phyloP scores from a whole-genome alignment of 306 rosid species.

The Sicyos baderoa region DNA sequence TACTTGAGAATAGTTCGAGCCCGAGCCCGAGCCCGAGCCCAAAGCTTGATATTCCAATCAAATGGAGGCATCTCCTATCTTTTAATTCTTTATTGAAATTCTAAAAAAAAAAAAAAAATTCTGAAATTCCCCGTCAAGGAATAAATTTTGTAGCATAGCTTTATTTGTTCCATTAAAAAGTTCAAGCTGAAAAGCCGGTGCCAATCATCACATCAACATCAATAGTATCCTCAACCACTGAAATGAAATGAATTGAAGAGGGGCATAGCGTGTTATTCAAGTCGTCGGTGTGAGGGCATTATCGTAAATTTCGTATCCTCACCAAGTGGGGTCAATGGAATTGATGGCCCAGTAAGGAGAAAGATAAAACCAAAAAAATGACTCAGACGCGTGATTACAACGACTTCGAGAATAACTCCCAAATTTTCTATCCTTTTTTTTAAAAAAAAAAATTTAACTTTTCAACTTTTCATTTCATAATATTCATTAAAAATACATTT shows the following conservation, averaged over 20 bases:
- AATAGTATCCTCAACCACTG: neutral
- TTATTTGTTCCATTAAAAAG: neutral
- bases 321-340: conserved; percentile 8
- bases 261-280: neutral
- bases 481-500: too few species aligned
- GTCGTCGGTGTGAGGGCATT: conserved; percentile 17
- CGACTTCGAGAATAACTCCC: conserved; percentile 7
- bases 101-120: too few species aligned
- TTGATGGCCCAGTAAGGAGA: conserved; percentile 1
- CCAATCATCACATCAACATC: neutral
- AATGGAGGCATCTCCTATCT: neutral
- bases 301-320: neutral
- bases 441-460: neutral
- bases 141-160: neutral
- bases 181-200: neutral
- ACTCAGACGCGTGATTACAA: conserved; percentile 2
- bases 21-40: neutral
- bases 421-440: too few species aligned
- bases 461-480: neutral
- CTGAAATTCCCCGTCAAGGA: neutral
- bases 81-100: neutral
- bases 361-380: neutral
- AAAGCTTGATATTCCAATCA: conserved; percentile 11
- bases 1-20: neutral
- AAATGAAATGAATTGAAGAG: neutral